Evolutionary conservation across 1,139 yeast genomes (phyloP), one percentile per base, ranked within the genome.

Genomic region (Scheffersomyces illinoinensis): DNA sequence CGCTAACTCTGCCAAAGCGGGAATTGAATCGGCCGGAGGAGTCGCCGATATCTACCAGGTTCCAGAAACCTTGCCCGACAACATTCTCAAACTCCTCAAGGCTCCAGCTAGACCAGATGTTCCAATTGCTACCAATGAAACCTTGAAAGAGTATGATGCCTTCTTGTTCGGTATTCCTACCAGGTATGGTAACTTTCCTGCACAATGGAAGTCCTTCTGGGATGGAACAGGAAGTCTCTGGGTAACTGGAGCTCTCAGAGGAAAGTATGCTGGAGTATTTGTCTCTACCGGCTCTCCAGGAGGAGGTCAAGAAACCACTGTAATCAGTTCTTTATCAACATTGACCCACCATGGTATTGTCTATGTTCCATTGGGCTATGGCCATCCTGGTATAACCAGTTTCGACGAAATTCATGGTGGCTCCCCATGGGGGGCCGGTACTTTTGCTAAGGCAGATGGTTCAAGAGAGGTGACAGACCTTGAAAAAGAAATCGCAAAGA

Each of bases 361-460:
- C 66, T 91, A 71, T 72, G 88, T 91, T 58, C 97, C 97, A 70
- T 83, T 91, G 66, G 97, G 97, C 71, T 90, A 87, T 81, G 87
- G 85, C 67, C 76, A 84, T 76, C 82, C 83, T 54, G 83, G 83
- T 66, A 74, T 88, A 64, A 75, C 90, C 61, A 83, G 83, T 76
- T 73, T 90, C 61, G 82, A 80, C 20, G 93, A 90, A 78, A 84
- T 86, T 59, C 96, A 89, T 72, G 97, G 96, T 72, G 90, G 90
- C 64, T 87, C 95, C 58, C 85, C 97, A 59, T 91, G 95, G 93
- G 97, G 97, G 77, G 92, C 97, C 56, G 96, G 96, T 70, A 79
- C 92, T 59, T 82, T 83, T 67, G 93, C 97, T 49, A 93, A 88
- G 66, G 82, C 83, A 59, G 95, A 89, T 68, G 97, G 97, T 66